Evolutionary conservation across 164 flowering plant species (phyloP).

Genomic region (Cinnamomum chago): DNA sequence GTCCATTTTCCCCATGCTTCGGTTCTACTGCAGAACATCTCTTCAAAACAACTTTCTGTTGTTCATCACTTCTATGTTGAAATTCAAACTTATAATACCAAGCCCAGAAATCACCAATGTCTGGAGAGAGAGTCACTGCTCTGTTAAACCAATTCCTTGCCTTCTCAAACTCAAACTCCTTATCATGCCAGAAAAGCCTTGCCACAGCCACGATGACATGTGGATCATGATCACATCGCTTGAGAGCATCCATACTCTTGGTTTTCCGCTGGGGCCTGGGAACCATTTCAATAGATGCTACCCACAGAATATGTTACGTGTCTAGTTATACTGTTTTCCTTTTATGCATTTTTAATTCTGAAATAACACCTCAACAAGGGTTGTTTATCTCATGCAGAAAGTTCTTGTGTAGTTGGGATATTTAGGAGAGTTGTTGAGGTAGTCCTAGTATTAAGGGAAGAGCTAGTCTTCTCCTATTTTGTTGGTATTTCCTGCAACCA

Average conservation of each 20-base stretch:
- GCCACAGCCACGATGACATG: constrained; percentile 77
- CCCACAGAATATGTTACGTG: too few relatives aligned
- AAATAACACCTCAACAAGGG: too few relatives aligned
- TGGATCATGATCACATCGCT: constrained; percentile 72
- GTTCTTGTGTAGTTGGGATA: too few relatives aligned
- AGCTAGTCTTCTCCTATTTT: too few relatives aligned
- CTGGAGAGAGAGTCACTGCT: constrained; percentile 74
- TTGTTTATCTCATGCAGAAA: too few relatives aligned
- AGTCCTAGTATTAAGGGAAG: too few relatives aligned
- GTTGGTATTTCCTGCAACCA: too few relatives aligned
- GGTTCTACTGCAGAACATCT: constrained; percentile 81
- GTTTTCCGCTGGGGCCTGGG: constrained; percentile 75
- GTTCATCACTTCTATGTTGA: constrained; percentile 74
- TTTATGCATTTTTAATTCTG: too few relatives aligned
- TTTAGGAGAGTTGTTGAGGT: too few relatives aligned
- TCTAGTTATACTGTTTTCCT: too few relatives aligned
- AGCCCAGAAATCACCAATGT: constrained; percentile 88
- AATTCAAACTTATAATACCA: constrained; percentile 73
- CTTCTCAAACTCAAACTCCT: constrained; percentile 78
- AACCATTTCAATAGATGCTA: constrained; percentile 79
- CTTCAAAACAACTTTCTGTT: constrained; percentile 66
- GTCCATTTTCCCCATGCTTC: constrained; percentile 88
- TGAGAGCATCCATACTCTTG: constrained; percentile 70
- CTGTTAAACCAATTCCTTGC: constrained; percentile 70
- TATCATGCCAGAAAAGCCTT: constrained; percentile 79